These are phyloP conservation scores for Dryas integrifolia DNA, from an alignment of 331 rosid species.

Conservation along the genomic window DNA sequence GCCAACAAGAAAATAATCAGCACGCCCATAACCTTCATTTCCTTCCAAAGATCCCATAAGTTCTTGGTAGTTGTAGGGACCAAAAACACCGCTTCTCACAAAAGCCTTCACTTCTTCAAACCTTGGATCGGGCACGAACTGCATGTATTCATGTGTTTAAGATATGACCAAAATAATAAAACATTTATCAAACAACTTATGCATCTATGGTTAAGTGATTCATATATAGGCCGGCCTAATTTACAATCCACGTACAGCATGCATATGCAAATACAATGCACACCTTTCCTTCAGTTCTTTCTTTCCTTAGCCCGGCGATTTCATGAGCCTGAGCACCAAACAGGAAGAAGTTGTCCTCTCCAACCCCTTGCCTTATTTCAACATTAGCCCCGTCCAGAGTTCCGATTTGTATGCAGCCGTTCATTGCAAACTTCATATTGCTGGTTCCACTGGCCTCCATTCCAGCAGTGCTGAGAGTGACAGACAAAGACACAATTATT, in stretches of 20 bases:
- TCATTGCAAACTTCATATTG: constrained; percentile 98
- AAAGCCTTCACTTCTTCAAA: constrained; percentile 85
- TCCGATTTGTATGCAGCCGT: constrained; percentile 90
- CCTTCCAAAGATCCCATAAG: constrained; percentile 92
- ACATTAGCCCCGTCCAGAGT: constrained; percentile 99
- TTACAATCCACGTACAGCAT: too few species aligned
- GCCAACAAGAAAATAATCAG: constrained; percentile 96
- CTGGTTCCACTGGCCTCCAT: constrained; percentile 99
- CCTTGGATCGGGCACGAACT: constrained; percentile 90
- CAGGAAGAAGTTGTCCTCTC: constrained; percentile 88
- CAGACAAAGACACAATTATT: neutral
- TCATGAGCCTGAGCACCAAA: constrained; percentile 95
- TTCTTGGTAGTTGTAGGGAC: constrained; percentile 65
- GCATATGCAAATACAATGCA: constrained; percentile 18
- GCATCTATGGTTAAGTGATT: too few species aligned
- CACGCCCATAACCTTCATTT: constrained; percentile 87
- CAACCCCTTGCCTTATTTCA: constrained; percentile 94
- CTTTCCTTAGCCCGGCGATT: constrained; percentile 84
- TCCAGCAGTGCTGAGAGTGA: constrained; percentile 75
- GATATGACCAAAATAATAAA: too few species aligned
- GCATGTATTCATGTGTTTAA: constrained; percentile 13
- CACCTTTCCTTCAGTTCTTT: constrained; percentile 94
- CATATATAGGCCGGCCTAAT: too few species aligned
- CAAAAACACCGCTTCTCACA: constrained; percentile 82
- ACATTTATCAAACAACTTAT: too few species aligned